A percentile compares a stretch with the other conserved stretches of the same genome.
Conservation (phyloP, 108 stramenopile genomes). For the Cyclotella distinguenda region DNA sequence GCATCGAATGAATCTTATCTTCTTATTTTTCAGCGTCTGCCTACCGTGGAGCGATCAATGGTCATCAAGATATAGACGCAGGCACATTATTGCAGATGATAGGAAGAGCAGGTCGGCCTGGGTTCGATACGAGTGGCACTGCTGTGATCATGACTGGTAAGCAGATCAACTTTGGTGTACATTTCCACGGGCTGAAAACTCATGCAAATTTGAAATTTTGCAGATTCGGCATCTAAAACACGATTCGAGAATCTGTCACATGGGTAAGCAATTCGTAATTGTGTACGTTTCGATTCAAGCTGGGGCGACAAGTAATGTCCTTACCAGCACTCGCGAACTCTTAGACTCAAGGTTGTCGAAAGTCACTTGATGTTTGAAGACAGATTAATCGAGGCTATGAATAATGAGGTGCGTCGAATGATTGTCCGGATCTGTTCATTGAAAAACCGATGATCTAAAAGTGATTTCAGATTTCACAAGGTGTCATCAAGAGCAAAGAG, state of each 20-base stretch:
- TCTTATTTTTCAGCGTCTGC: slow-evolving; percentile 51
- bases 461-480: slow-evolving; percentile 68
- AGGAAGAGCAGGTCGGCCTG: slow-evolving; percentile 95
- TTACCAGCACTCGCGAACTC: background rate
- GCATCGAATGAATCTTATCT: background rate
- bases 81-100: slow-evolving; percentile 95
- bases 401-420: slow-evolving; percentile 62
- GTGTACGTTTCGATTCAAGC: background rate
- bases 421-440: no score
- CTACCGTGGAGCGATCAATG: slow-evolving; percentile 82
- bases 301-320: background rate
- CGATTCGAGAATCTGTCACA: slow-evolving; percentile 45
- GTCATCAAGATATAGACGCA: slow-evolving; percentile 83
- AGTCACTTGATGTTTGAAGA: slow-evolving; percentile 51
- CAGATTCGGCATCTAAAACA: slow-evolving; percentile 36
- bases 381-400: slow-evolving; percentile 73
- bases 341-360: slow-evolving; percentile 69
- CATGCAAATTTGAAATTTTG: background rate
- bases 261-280: slow-evolving; percentile 19
- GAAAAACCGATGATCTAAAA: no score
- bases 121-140: slow-evolving; percentile 91
- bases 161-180: no score
- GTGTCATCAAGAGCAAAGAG: slow-evolving; percentile 58
- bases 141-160: slow-evolving; percentile 85
- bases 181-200: no score